A percentile compares a stretch with the other conserved stretches of the same genome.
Evolutionary conservation across 2,329 filamentous ascomycete species (phyloP).

Genomic region (Fusarium graminum): DNA sequence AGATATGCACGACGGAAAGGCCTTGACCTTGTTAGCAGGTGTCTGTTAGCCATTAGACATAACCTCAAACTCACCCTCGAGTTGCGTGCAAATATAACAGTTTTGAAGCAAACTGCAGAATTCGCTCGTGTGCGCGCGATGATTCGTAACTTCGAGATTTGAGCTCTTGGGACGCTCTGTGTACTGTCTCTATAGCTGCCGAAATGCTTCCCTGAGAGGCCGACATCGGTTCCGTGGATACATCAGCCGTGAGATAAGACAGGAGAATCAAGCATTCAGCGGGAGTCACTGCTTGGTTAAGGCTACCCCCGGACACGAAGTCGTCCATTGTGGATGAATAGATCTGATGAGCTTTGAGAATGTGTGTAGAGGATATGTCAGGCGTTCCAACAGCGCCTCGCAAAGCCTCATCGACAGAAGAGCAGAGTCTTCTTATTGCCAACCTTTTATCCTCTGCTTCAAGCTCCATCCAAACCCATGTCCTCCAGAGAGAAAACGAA

Average conservation of each 20-base stretch:
- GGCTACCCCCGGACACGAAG: constrained; percentile 64
- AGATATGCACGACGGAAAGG: constrained; percentile 77
- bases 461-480: constrained; percentile 78
- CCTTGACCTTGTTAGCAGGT: constrained; percentile 53
- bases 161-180: constrained; percentile 59
- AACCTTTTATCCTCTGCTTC: constrained; percentile 51
- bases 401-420: constrained; percentile 52
- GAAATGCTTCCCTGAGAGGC: constrained; percentile 67
- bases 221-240: constrained; percentile 60
- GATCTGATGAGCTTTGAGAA: constrained; percentile 67
- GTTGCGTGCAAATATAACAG: constrained; percentile 76
- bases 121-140: constrained; percentile 66
- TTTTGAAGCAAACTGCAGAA: constrained; percentile 76
- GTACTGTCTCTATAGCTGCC: constrained; percentile 60
- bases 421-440: constrained; percentile 58
- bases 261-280: constrained; percentile 75
- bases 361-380: constrained; percentile 52
- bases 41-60: background rate
- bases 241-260: constrained; percentile 69
- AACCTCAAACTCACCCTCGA: constrained; percentile 60
- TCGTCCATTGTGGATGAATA: constrained; percentile 68
- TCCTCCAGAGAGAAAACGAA: constrained; percentile 65
- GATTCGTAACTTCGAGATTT: constrained; percentile 52
- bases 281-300: constrained; percentile 64
- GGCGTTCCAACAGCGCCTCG: constrained; percentile 31